Conservation (phyloP, 768 basidiomycete species). For the Polyporus arcularius region DNA sequence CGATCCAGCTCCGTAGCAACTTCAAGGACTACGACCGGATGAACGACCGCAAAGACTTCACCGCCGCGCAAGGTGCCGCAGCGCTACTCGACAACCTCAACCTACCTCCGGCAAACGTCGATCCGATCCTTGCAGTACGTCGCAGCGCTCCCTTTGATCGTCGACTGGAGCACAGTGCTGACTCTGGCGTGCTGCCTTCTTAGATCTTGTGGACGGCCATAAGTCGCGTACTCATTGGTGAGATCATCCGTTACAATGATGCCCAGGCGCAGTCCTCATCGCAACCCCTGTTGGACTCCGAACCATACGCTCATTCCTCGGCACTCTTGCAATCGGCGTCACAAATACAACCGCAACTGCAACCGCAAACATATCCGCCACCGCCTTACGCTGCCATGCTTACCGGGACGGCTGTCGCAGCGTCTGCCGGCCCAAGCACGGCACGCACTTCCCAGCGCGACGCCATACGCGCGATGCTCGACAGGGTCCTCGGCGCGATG, state of each 20-base stretch:
- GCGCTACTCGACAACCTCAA: slow-evolving; percentile 9
- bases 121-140: slow-evolving; percentile 23
- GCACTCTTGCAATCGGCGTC: not conserved
- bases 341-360: not conserved
- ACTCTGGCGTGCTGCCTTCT: not conserved
- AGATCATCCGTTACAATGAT: slow-evolving; percentile 14
- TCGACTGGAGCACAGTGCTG: not conserved
- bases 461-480: slow-evolving; percentile 13
- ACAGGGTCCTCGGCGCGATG: slow-evolving; percentile 20
- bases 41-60: slow-evolving; percentile 24
- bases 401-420: not conserved
- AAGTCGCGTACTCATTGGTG: slow-evolving; percentile 21
- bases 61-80: slow-evolving; percentile 16
- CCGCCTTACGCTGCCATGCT: slow-evolving; percentile 7
- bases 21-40: slow-evolving; percentile 41
- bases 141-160: not conserved
- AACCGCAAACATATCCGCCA: not conserved
- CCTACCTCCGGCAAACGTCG: slow-evolving; percentile 5
- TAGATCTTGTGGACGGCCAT: slow-evolving; percentile 24
- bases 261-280: slow-evolving; percentile 12
- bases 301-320: not conserved
- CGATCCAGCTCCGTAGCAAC: slow-evolving; percentile 52
- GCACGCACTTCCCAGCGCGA: slow-evolving; percentile 6
- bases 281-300: not conserved
- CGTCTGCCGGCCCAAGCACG: slow-evolving; percentile 8